These are phyloP conservation scores for Aaosphaeria pasadenensis DNA, from an alignment of 2,329 filamentous ascomycete species.

Conservation along the genomic window DNA sequence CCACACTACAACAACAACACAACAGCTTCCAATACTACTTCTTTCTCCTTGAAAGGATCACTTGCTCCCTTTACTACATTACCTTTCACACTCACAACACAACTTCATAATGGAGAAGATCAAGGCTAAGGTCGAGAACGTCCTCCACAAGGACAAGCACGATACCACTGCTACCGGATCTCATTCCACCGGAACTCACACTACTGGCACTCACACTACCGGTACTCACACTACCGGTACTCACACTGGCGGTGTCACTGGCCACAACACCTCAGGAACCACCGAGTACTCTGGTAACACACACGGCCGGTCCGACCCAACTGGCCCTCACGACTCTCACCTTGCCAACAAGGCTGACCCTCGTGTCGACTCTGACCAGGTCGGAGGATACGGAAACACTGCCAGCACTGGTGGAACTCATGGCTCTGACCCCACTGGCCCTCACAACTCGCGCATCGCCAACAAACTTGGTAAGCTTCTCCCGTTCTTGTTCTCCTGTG, in stretches of 20 bases:
- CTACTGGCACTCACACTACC: slow-evolving; percentile 3
- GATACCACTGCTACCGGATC: not conserved
- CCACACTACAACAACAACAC: not conserved
- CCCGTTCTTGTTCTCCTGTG: too few relatives aligned
- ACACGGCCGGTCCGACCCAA: slow-evolving; percentile 4
- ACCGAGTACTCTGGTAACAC: not conserved
- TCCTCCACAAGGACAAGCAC: slow-evolving; percentile 32
- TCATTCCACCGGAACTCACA: slow-evolving; percentile 2
- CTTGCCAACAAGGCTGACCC: slow-evolving; percentile 14
- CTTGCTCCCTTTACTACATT: not conserved
- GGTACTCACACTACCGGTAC: slow-evolving; percentile 4
- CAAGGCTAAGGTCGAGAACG: slow-evolving; percentile 37
- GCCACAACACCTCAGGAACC: slow-evolving; percentile 6
- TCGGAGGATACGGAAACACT: slow-evolving; percentile 3
- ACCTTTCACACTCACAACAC: not conserved
- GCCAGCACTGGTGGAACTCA: not conserved
- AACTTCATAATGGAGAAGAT: slow-evolving; percentile 27
- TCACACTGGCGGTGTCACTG: slow-evolving; percentile 6
- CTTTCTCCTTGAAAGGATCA: too few relatives aligned
- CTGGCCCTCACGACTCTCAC: slow-evolving; percentile 15
- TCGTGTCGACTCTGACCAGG: slow-evolving; percentile 11
- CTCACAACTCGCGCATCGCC: slow-evolving; percentile 3
- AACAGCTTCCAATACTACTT: not conserved
- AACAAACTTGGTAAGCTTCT: slow-evolving; percentile 3
- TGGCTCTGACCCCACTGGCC: slow-evolving; percentile 6